phyloP scores from a whole-genome alignment of 2,329 filamentous ascomycete genomes.

The Xylaria sp. region DNA sequence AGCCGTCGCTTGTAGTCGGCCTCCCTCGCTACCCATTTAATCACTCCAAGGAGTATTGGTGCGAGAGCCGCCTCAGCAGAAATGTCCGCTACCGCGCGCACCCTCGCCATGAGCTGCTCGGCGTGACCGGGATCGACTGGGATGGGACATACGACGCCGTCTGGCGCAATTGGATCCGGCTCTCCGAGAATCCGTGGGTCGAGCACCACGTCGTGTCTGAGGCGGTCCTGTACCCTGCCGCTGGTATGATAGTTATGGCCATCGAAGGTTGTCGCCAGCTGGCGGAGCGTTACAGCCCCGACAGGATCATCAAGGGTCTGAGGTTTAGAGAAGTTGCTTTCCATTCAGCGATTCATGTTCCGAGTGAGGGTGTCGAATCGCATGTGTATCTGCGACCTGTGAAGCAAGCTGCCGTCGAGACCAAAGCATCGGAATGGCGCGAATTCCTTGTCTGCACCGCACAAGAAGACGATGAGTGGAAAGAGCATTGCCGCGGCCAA shows the following conservation, averaged over 20 bases:
- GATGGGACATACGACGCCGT: constrained; percentile 38
- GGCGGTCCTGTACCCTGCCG: constrained; percentile 44
- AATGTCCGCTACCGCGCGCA: constrained; percentile 34
- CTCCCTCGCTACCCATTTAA: constrained; percentile 42
- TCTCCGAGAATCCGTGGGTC: constrained; percentile 45
- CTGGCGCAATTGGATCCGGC: constrained; percentile 43
- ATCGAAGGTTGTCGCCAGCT: constrained; percentile 44
- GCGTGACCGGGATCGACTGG: constrained; percentile 36
- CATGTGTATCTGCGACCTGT: constrained; percentile 32
- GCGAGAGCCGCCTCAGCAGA: constrained; percentile 39
- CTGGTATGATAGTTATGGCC: constrained; percentile 45
- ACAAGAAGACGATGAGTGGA: constrained; percentile 28
- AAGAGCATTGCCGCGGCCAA: constrained; percentile 28
- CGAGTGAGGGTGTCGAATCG: constrained; percentile 31
- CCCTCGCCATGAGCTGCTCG: constrained; percentile 42
- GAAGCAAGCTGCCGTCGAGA: constrained; percentile 22
- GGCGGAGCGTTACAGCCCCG: constrained; percentile 18
- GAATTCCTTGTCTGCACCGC: constrained; percentile 32
- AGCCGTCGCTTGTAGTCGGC: constrained; percentile 30
- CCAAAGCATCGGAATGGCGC: constrained; percentile 21
- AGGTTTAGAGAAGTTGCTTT: constrained; percentile 35
- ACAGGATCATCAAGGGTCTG: constrained; percentile 29
- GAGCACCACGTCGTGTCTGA: constrained; percentile 43
- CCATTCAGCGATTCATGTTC: constrained; percentile 29
- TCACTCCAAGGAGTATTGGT: constrained; percentile 41